phyloP scores from a whole-genome alignment of 208 protist genomes.

The Wallacemonas sp. region DNA sequence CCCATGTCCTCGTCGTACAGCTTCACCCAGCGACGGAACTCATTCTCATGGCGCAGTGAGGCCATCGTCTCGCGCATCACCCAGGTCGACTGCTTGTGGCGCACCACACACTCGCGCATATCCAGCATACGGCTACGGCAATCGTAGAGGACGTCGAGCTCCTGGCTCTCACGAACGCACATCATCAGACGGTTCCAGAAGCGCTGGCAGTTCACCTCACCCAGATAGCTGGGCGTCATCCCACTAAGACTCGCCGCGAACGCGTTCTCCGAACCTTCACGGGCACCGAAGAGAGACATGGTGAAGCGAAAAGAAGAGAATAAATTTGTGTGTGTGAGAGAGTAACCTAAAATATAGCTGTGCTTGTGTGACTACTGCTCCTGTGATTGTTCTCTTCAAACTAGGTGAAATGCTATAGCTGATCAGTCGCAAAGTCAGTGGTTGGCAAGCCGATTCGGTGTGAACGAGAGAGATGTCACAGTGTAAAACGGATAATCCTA shows the following conservation, averaged over 20 bases:
- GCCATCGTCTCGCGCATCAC: conserved; percentile 86
- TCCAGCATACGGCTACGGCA: conserved; percentile 85
- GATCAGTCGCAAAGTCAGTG: no score
- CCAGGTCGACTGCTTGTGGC: conserved; percentile 87
- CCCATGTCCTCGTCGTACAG: conserved; percentile 82
- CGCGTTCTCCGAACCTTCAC: conserved; percentile 66
- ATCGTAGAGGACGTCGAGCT: conserved; percentile 88
- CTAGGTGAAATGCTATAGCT: no score
- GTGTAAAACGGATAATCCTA: not conserved
- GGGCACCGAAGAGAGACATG: conserved; percentile 84
- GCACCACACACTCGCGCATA: conserved; percentile 76
- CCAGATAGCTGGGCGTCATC: conserved; percentile 62
- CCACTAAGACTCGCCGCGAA: conserved; percentile 52
- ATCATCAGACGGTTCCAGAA: conserved; percentile 85
- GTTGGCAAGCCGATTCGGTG: no score
- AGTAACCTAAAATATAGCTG: no score
- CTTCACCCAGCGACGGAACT: conserved; percentile 72
- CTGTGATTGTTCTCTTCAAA: no score
- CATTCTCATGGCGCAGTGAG: conserved; percentile 62
- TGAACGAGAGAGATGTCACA: not conserved
- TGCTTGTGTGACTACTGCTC: no score
- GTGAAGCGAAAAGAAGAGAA: not conserved
- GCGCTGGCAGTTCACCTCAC: conserved; percentile 79
- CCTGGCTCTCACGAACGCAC: conserved; percentile 83
- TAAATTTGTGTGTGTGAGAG: not conserved